Conservation (phyloP, 495 filamentous ascomycete genomes). For the Mytilinidion resinicola region DNA sequence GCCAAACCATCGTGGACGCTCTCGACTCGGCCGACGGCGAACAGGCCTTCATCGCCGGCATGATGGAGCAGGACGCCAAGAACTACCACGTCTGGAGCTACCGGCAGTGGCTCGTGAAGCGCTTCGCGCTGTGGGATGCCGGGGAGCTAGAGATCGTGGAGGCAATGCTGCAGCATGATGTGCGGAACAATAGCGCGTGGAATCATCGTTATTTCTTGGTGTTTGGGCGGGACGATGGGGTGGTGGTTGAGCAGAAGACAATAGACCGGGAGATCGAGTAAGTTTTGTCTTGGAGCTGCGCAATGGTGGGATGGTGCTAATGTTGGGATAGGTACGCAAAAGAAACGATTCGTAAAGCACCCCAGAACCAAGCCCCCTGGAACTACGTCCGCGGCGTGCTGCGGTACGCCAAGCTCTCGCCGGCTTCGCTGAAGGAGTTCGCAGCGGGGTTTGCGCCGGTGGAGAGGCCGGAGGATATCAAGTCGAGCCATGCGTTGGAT, state of each 20-base stretch:
- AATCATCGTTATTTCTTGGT: constrained; percentile 90
- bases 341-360: constrained; percentile 64
- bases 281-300: not conserved
- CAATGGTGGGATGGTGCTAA: constrained; percentile 2
- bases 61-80: constrained; percentile 82
- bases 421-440: constrained; percentile 59
- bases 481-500: constrained; percentile 76
- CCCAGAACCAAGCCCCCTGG: constrained; percentile 93
- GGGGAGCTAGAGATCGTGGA: constrained; percentile 68
- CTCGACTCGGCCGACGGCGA: constrained; percentile 49
- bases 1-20: constrained; percentile 69
- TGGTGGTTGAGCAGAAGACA: constrained; percentile 49
- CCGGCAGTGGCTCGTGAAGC: constrained; percentile 78
- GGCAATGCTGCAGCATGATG: constrained; percentile 62
- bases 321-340: constrained; percentile 44
- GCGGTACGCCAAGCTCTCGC: constrained; percentile 52
- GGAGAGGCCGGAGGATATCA: constrained; percentile 38
- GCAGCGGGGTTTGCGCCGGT: constrained; percentile 56
- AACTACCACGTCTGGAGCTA: constrained; percentile 99
- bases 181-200: constrained; percentile 95
- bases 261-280: constrained; percentile 69
- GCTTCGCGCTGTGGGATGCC: constrained; percentile 61
- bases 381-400: constrained; percentile 78
- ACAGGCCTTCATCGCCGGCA: constrained; percentile 64
- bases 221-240: constrained; percentile 55